phyloP scores from a whole-genome alignment of 306 rosid genomes.

The Echinosophora koreensis region DNA sequence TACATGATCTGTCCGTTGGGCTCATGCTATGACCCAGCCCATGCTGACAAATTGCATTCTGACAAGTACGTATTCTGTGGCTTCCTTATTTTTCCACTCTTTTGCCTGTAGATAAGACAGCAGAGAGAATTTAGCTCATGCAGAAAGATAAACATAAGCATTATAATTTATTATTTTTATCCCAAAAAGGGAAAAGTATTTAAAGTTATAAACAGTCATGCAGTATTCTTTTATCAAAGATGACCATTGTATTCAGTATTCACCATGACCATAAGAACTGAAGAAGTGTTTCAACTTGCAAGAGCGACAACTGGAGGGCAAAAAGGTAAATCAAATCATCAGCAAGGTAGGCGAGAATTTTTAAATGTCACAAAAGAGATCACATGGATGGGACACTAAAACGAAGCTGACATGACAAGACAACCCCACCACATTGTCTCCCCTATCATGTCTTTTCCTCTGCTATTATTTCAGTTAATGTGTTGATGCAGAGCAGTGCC shows the following conservation, averaged over 20 bases:
- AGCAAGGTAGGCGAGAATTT: neutral
- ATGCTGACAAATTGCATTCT: neutral
- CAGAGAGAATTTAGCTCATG: neutral
- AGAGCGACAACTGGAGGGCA: conserved; percentile 19
- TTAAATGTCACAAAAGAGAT: conserved; percentile 5
- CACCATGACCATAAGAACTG: neutral
- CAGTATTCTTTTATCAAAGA: neutral
- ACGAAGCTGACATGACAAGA: conserved; percentile 58
- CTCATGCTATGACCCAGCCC: neutral
- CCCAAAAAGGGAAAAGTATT: neutral
- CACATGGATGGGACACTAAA: conserved; percentile 44
- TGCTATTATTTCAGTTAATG: conserved; percentile 35
- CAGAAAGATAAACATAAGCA: neutral
- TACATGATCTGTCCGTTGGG: neutral
- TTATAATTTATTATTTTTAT: neutral
- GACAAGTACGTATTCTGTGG: neutral
- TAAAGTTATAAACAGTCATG: too few relatives aligned
- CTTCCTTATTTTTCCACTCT: neutral
- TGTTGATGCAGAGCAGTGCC: neutral
- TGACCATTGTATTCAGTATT: conserved; percentile 1
- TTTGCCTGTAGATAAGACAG: neutral
- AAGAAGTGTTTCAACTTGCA: neutral
- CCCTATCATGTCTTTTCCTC: conserved; percentile 26
- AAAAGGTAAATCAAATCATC: conserved; percentile 17
- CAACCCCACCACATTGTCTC: conserved; percentile 61